Evolutionary conservation across 306 rosid genomes (phyloP).

Genomic region (Prunus campanulata): DNA sequence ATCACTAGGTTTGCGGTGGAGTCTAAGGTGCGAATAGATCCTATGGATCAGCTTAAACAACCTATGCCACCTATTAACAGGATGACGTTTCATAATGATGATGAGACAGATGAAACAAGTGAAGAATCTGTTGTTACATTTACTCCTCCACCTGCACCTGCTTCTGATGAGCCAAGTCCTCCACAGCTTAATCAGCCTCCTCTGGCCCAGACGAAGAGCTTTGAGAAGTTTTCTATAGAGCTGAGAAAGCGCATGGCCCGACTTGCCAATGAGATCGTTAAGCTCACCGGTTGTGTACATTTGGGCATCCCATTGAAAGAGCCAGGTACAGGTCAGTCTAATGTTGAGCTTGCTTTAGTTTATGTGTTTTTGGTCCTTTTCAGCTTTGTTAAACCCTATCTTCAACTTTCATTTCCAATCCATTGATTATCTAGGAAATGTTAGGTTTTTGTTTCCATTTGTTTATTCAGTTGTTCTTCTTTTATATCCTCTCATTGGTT

Average conservation of each 20-base stretch:
- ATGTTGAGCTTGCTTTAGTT: not conserved
- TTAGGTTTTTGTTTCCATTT: not conserved
- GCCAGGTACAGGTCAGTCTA: not conserved
- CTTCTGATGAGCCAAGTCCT: not conserved
- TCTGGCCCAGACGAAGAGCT: too few relatives aligned
- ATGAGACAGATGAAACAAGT: not conserved
- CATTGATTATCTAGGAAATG: too few relatives aligned
- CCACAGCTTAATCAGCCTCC: too few relatives aligned
- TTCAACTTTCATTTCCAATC: too few relatives aligned
- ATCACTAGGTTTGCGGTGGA: not conserved
- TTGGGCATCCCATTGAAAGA: too few relatives aligned
- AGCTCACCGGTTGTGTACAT: too few relatives aligned
- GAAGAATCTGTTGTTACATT: too few relatives aligned
- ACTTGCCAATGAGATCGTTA: not conserved
- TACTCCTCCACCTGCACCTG: not conserved
- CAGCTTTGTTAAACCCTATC: not conserved
- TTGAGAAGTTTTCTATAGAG: too few relatives aligned
- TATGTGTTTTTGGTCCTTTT: not conserved
- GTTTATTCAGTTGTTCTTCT: too few relatives aligned
- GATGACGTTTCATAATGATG: not conserved
- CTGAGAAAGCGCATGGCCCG: not conserved
- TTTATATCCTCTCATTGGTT: too few relatives aligned
- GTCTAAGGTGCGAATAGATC: not conserved
- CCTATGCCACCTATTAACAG: not conserved
- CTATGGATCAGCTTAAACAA: not conserved